These are phyloP conservation scores for Spencermartinsiella europaea DNA, from an alignment of 805 yeast species.

Conservation along the genomic window DNA sequence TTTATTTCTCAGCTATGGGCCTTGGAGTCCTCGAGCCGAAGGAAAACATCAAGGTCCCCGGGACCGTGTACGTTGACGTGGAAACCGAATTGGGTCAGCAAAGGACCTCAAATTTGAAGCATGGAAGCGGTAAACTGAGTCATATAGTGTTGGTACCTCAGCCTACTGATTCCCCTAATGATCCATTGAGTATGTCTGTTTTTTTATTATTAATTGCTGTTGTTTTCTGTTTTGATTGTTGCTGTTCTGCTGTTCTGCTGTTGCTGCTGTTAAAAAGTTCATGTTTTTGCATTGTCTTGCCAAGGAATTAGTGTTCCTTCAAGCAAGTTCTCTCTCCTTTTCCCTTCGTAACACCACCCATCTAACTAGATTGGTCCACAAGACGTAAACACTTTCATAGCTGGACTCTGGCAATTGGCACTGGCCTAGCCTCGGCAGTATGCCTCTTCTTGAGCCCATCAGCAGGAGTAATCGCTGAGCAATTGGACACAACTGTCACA, in stretches of 20 bases:
- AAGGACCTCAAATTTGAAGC: background rate
- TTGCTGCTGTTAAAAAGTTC: too few relatives aligned
- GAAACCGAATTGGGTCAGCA: background rate
- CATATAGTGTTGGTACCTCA: slow-evolving; percentile 53
- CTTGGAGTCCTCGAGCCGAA: background rate
- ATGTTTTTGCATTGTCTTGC: too few relatives aligned
- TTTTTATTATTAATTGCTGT: too few relatives aligned
- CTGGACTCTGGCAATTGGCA: background rate
- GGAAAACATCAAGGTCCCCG: background rate
- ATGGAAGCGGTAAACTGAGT: background rate
- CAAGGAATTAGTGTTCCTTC: too few relatives aligned
- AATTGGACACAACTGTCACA: background rate
- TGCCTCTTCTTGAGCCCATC: background rate
- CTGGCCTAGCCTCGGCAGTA: background rate
- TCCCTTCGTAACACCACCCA: too few relatives aligned
- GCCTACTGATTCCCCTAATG: slow-evolving; percentile 59
- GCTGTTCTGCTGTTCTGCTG: too few relatives aligned
- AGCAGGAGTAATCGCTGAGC: background rate
- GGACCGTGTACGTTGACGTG: background rate
- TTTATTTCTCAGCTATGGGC: too few relatives aligned
- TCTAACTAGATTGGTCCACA: background rate
- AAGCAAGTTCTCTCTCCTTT: too few relatives aligned
- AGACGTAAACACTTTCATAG: background rate
- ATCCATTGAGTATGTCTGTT: slow-evolving; percentile 64
- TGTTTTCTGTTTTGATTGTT: too few relatives aligned